Base-by-base conservation (phyloP, 495 filamentous ascomycete species). In the Penicillium diatomitis region DNA sequence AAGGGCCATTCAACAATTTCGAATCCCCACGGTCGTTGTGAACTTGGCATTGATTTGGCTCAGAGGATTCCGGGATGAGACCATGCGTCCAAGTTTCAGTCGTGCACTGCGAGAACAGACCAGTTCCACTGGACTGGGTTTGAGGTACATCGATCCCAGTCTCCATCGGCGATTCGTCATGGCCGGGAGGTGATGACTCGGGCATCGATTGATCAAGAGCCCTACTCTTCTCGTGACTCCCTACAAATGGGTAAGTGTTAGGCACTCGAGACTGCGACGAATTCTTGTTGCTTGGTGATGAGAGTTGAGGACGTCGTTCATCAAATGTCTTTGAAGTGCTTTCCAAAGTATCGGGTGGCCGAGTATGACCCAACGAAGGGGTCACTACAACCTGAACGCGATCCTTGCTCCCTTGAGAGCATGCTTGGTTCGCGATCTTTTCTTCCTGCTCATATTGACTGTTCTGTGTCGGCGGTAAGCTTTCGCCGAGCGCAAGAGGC, bases 401-500 rank as follows among this genome's bases (percentile, higher is more conserved):
- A n/a, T 55, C 57, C 4, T 28, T 37, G 9, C 38, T 48, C n/a
- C 34, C 20, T 11, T 32, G 46, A 32, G 65, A 56, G 28, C 66
- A 60, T 3, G 61, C 58, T 12, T 50, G 51, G 4, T 48, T 64
- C 5, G 60, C 64, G 39, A 60, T 65, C 29, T 40, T 52, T 8
- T 56, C 31, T 9, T 55, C 59, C 29, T 54, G 50, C 32, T 62
- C 66, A 7, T 40, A 33, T 34, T 69, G 68, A 47, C 54, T 66
- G 46, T 48, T 48, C 29, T 60, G 51, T 33, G 58, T 46, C 30
- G 42, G 47, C 46, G 66, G 64, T 9, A 57, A 50, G 32, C 42
- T 56, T 45, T 47, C 64, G 12, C 61, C 65, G 9, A 81, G 63
- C 4, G 76, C 72, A 44, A 64, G 63, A 28, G 79, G 80, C 4